phyloP scores from a whole-genome alignment of 2,329 filamentous ascomycete genomes.

The Colletotrichum musae region DNA sequence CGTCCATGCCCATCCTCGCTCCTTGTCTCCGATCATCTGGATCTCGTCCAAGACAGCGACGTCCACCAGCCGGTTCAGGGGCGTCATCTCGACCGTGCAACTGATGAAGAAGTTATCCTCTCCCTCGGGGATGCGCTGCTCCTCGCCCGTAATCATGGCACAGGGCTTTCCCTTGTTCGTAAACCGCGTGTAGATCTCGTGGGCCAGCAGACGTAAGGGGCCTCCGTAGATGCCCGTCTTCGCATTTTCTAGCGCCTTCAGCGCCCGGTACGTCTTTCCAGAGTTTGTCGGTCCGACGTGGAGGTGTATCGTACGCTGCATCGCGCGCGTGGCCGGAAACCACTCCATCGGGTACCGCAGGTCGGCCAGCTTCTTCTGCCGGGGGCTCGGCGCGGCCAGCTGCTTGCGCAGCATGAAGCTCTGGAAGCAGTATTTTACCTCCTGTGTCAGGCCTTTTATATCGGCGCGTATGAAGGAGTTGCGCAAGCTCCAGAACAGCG shows the following conservation, averaged over 20 bases:
- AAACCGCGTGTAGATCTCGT: constrained; percentile 94
- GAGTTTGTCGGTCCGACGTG: constrained; percentile 98
- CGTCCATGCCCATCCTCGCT: constrained; percentile 95
- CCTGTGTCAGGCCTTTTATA: constrained; percentile 63
- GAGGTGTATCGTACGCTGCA: constrained; percentile 88
- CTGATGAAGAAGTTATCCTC: constrained; percentile 76
- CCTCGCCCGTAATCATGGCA: constrained; percentile 91
- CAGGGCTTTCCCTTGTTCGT: constrained; percentile 82
- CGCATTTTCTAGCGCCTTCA: constrained; percentile 85
- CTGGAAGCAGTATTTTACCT: constrained; percentile 79
- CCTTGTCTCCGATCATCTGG: constrained; percentile 89
- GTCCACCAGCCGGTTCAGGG: constrained; percentile 73
- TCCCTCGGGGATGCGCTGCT: constrained; percentile 78
- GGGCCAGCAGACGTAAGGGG: constrained; percentile 87
- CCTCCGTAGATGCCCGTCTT: constrained; percentile 90
- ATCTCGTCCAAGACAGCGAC: constrained; percentile 99
- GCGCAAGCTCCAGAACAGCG: constrained; percentile 71
- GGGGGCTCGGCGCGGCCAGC: constrained; percentile 68
- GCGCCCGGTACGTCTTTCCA: constrained; percentile 95
- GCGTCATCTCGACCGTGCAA: constrained; percentile 94
- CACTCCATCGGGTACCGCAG: constrained; percentile 92
- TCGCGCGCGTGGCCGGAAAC: constrained; percentile 86
- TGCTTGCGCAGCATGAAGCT: constrained; percentile 71
- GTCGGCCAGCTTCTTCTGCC: constrained; percentile 80
- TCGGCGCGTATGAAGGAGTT: constrained; percentile 72